Conservation (phyloP, 2,329 filamentous ascomycete species). For the Endothia cerciana region DNA sequence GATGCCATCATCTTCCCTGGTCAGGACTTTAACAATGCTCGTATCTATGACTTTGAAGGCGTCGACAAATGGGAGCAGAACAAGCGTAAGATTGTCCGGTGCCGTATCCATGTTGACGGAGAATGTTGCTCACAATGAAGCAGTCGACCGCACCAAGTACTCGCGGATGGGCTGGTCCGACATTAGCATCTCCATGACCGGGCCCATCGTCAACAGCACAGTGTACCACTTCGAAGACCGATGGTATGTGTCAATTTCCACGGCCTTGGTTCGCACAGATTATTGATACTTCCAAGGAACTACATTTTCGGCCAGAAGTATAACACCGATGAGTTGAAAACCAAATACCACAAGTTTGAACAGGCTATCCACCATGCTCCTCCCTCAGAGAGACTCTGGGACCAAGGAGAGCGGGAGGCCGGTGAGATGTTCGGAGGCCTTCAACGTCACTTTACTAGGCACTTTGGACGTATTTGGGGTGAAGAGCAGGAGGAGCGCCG, state of each 20-base stretch:
- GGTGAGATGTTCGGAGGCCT: conserved; percentile 36
- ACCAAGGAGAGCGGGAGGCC: conserved; percentile 32
- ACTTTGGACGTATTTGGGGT: conserved; percentile 44
- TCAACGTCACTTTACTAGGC: conserved; percentile 40
- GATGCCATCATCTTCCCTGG: conserved; percentile 81
- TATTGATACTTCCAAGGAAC: conserved; percentile 56
- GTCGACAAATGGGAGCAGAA: conserved; percentile 82
- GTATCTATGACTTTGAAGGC: conserved; percentile 79
- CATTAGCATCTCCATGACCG: conserved; percentile 75
- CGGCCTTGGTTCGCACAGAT: background rate
- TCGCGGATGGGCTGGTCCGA: conserved; percentile 95
- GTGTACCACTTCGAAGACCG: conserved; percentile 79
- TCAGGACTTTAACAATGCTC: conserved; percentile 91
- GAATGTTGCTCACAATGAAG: conserved; percentile 10
- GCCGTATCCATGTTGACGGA: background rate
- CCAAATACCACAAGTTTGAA: conserved; percentile 50
- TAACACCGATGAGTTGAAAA: conserved; percentile 47
- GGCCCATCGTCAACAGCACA: conserved; percentile 75
- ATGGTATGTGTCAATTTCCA: conserved; percentile 56
- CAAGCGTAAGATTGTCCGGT: conserved; percentile 56
- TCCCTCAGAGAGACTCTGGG: conserved; percentile 31
- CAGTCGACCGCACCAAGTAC: conserved; percentile 74
- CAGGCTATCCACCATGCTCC: conserved; percentile 33
- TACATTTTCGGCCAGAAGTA: conserved; percentile 89
- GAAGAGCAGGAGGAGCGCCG: conserved; percentile 34